Evolutionary conservation across 352 stramenopile species (phyloP).

Genomic region (Globisporangium takayamanum): DNA sequence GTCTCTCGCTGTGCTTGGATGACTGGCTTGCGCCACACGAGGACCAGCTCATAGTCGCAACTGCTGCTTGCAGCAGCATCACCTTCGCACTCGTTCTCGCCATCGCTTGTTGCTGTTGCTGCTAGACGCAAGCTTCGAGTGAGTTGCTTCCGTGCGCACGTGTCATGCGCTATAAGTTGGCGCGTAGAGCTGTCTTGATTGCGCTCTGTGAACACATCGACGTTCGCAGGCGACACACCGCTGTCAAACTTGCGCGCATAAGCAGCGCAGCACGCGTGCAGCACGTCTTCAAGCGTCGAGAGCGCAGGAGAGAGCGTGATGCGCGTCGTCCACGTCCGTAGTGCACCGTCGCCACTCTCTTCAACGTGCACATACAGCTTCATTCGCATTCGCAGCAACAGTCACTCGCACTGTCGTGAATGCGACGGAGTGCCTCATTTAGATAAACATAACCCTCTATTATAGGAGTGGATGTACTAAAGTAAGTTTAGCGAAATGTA

Average conservation of each 20-base stretch:
- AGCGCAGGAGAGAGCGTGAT: slow-evolving; percentile 26
- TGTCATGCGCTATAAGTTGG: slow-evolving; percentile 3
- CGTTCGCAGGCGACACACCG: slow-evolving; percentile 16
- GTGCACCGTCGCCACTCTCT: slow-evolving; percentile 4
- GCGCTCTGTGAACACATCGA: slow-evolving; percentile 40
- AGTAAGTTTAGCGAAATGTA: too few relatives aligned
- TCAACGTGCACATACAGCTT: slow-evolving; percentile 74
- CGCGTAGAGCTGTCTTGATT: slow-evolving; percentile 17
- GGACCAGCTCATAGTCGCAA: slow-evolving; percentile 35
- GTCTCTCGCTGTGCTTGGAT: too few relatives aligned
- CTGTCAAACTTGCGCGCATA: slow-evolving; percentile 37
- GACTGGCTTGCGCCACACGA: slow-evolving; percentile 7
- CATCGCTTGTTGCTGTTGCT: background rate
- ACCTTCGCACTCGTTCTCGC: background rate
- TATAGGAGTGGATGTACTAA: too few relatives aligned
- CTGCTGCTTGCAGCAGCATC: background rate
- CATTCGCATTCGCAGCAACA: slow-evolving; percentile 8
- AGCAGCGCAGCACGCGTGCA: slow-evolving; percentile 28
- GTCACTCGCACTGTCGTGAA: too few relatives aligned
- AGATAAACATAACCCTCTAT: too few relatives aligned
- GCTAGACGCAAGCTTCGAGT: background rate
- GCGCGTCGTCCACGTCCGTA: slow-evolving; percentile 39
- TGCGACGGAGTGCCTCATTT: too few relatives aligned
- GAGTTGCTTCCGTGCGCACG: slow-evolving; percentile 4
- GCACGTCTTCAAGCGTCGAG: slow-evolving; percentile 32